Percentiles rank a stretch among this genome's conserved stretches.
These are phyloP conservation scores for Hevea brasiliensis DNA, from an alignment of 345 rosid species.

Conservation along the genomic window DNA sequence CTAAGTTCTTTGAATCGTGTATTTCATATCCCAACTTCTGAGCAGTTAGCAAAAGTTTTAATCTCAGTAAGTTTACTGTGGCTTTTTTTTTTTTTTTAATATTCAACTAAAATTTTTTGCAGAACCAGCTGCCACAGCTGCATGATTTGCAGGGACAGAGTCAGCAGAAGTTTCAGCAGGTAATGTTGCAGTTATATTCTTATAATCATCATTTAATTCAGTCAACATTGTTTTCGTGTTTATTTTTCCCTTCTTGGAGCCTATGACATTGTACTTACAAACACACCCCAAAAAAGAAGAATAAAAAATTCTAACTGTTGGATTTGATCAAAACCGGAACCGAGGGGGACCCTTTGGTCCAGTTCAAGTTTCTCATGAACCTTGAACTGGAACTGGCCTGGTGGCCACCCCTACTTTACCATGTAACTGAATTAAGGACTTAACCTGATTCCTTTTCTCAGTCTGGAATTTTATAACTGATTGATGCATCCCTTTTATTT, in stretches of 20 bases:
- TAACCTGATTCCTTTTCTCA: too few species aligned
- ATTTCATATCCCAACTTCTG: background rate
- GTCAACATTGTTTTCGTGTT: background rate
- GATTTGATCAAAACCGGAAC: too few species aligned
- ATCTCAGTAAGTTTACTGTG: background rate
- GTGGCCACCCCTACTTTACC: too few species aligned
- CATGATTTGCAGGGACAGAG: constrained; percentile 73
- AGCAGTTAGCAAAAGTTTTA: background rate
- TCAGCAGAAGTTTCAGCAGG: constrained; percentile 74
- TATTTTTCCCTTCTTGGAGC: background rate
- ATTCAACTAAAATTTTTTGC: background rate
- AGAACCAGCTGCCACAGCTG: constrained; percentile 60
- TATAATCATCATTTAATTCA: background rate
- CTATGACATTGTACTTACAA: background rate
- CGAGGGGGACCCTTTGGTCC: too few species aligned
- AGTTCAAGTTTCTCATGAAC: too few species aligned
- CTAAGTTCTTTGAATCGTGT: background rate
- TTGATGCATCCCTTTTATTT: too few species aligned
- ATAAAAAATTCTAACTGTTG: too few species aligned
- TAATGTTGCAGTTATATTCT: constrained; percentile 27
- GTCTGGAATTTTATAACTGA: too few species aligned
- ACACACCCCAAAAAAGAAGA: too few species aligned
- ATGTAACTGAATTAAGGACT: background rate
- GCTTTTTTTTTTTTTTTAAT: background rate
- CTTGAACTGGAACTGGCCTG: too few species aligned